Evolutionary conservation across 805 yeast genomes (phyloP), one percentile per base, ranked within the genome.

Genomic region (Starmerella cellae): DNA sequence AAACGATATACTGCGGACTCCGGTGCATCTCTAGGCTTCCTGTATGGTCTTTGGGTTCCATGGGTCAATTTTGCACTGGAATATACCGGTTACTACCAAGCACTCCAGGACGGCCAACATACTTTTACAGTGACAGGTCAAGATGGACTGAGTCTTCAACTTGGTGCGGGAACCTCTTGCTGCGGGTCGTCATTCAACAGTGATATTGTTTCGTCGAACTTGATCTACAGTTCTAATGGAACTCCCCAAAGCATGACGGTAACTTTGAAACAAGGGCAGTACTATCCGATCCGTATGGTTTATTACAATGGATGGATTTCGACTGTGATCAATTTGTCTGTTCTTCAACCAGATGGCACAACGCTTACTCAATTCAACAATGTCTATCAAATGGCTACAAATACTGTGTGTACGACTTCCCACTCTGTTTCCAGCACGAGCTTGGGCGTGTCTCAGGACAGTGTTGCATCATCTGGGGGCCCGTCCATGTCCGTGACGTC

Each of bases 281-380:
- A 34, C 27, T 34, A 34, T 16, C 37, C 37, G 9, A 34, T 34
- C n/a, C 37, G 37, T 8, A 11, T 34, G 22, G 37, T 34, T 20
- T 34, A 34, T 16, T 10, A n/a, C 24, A 34, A 34, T 17, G 22
- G 17, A 5, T 14, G 6, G 8, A 10, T 8, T 8, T 6, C n/a
- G 9, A 11, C 32, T 8, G 17, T 6, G 8, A 29, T 29, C 8
- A 10, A 29, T 8, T 14, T 29, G 17, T 14, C 9, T 6, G 13
- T 11, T n/a, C 9, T 14, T 8, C 32, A n/a, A 11, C 32, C 32
- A 8, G 16, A 14, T n/a, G 32, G 32, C 9, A 29, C 32, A 8
- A 14, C 6, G 8, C 17, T 14, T 8, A 29, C 32, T 6, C 10
- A 14, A n/a, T 29, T 29, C 32, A 29, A 29, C 32, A 29, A 29